Evolutionary conservation across 495 filamentous ascomycete species (phyloP).

Genomic region (Achaetomiella virescens): DNA sequence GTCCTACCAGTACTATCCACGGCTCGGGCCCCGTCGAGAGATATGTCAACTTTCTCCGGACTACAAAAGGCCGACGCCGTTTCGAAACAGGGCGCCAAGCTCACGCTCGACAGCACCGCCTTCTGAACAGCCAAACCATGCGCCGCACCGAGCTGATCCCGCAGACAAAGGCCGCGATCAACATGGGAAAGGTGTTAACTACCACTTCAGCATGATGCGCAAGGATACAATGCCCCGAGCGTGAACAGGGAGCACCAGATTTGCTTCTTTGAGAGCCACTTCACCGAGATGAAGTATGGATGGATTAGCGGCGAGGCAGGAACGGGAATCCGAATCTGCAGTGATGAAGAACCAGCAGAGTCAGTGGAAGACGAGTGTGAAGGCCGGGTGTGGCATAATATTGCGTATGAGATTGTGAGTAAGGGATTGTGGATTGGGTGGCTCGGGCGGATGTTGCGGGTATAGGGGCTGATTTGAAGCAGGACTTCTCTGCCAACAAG

Average conservation of each 20-base stretch:
- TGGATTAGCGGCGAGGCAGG: slow-evolving; percentile 54
- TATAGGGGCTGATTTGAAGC: slow-evolving; percentile 50
- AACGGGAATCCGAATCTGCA: slow-evolving; percentile 51
- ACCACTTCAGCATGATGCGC: slow-evolving; percentile 64
- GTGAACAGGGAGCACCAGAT: slow-evolving; percentile 65
- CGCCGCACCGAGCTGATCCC: slow-evolving; percentile 59
- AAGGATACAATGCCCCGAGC: slow-evolving; percentile 52
- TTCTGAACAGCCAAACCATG: slow-evolving; percentile 55
- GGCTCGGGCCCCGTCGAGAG: slow-evolving; percentile 46
- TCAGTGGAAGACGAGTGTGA: slow-evolving; percentile 42
- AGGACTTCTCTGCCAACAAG: slow-evolving; percentile 52
- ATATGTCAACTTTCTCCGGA: slow-evolving; percentile 51
- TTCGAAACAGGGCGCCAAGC: slow-evolving; percentile 59
- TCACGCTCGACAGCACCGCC: slow-evolving; percentile 59
- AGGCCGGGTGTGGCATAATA: slow-evolving; percentile 66
- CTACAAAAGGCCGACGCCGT: slow-evolving; percentile 58
- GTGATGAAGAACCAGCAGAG: slow-evolving; percentile 40
- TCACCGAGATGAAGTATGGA: slow-evolving; percentile 70
- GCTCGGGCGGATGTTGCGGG: slow-evolving; percentile 39
- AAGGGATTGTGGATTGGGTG: slow-evolving; percentile 42
- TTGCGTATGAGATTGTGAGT: slow-evolving; percentile 68
- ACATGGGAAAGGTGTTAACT: slow-evolving; percentile 60
- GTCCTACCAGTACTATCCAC: slow-evolving; percentile 67
- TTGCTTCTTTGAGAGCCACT: slow-evolving; percentile 70
- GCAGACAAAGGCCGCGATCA: slow-evolving; percentile 59